Base-by-base conservation (phyloP, 768 basidiomycete species). In the Trametes gibbosa region DNA sequence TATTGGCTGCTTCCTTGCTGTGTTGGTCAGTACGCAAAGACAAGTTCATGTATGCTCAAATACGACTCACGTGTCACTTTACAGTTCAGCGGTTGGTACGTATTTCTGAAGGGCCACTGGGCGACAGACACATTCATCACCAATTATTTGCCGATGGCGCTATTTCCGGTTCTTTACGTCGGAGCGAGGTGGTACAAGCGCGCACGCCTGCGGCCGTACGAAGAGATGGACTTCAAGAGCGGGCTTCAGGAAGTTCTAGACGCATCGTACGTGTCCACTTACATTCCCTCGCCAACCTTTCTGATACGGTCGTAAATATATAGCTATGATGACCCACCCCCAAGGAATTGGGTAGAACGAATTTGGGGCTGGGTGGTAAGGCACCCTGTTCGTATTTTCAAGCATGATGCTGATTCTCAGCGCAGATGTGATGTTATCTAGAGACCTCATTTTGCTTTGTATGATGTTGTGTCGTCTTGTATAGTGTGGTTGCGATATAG, bases 91-190 rank as follows among this genome's bases (percentile, higher is more conserved):
- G 77, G 72, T 0, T 79, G 73, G 72, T 54, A 64, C 23, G 76
- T 78, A n/a, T 79, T 79, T 66, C 63, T 79, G 23, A 67, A 63
- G n/a, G 73, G 68, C 4, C 64, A 68, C 50, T 79, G 78, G 79
- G 65, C 63, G 43, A 64, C 70, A 9, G 72, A 69, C 27, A 72
- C 70, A 0, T 79, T 79, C 61, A 70, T 79, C 23, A 79, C 78
- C 4, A 70, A 75, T 66, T 79, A 80, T 56, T 40, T 77, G 29
- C 75, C 78, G 12, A 61, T 79, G 57, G 64, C 66, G 37, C 64
- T 79, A 50, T 81, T 84, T 74, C 81, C 81, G 16, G 40, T 80
- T 41, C 62, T 84, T 12, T 84, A 77, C 67, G 2, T 77, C 16
- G 68, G 53, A 21, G 64, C 66, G 40, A 59, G 61, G 32, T 9